Evolutionary conservation across 768 basidiomycete genomes (phyloP), one percentile per base, ranked within the genome.

Genomic region (Russula brevipes): DNA sequence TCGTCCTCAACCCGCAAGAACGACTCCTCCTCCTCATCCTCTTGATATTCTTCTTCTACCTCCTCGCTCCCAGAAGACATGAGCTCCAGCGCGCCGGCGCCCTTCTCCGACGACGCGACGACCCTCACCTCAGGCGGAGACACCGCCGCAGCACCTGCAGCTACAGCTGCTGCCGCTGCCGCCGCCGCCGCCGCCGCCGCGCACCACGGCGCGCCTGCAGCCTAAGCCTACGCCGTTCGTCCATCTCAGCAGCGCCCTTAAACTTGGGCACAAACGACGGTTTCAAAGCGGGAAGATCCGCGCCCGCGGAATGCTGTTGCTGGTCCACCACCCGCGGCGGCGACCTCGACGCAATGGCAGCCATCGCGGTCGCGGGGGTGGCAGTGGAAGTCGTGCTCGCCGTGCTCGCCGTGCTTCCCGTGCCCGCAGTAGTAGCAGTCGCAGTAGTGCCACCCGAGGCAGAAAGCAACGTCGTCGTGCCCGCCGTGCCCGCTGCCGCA

Each of bases 201-300:
- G 80, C 63, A 42, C 73, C 71, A 16, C 80, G 75, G 12, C 88
- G 82, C 5, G 86, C 86, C 45, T 82, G 82, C 77, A 93, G 82
- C 12, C 91, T 80, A 45, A 80, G 73, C 59, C 80, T 80, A 31
- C 91, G 75, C 16, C 90, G 78, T 4, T 81, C 83, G 66, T 91
- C 91, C 90, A 92, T 92, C 72, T 94, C 89, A n/a, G 84, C 90
- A 0, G 88, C 87, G 8, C 88, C 86, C 67, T 85, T 88, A 76
- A 93, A 92, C 55, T 82, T 86, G 17, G 91, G 91, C 31, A 88
- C 78, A 68, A 91, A 91, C 76, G 79, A 68, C 4, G 80, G 81
- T 19, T 79, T 82, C 12, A 69, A 69, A 0, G 68, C 69, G 24
- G 68, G 68, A 3, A 4, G 8, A 11, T 60, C 59, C 4, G 50